Evolutionary conservation across 2,329 filamentous ascomycete species (phyloP), one percentile per base, ranked within the genome.

Genomic region (Amylocarpus encephaloides): DNA sequence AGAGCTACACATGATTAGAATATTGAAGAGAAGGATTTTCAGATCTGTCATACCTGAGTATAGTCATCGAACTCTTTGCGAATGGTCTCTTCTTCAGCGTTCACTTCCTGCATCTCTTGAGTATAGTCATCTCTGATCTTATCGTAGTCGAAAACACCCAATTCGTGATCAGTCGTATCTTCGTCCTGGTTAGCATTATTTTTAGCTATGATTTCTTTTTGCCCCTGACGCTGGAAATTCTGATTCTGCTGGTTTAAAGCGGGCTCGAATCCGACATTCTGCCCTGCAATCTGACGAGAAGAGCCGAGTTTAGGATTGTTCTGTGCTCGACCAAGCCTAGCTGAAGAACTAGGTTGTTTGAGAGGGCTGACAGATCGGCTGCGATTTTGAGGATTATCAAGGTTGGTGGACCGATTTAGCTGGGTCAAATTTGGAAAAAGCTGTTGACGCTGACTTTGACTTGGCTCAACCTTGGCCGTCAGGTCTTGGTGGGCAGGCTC

Each of bases 1-100:
- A 95, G 95, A 65, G 86, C 86, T 82, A 74, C 56, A 86, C 88
- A 54, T 91, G 83, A 16, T 79, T 73, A 47, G 18, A 1, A 36
- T 10, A 36, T 13, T 16, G 34, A 6, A 11, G n/a, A 4, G 5
- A 13, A 13, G 3, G 15, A 13, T 16, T 13, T 3, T 13, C 12
- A 41, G 13, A 41, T n/a, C 38, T 16, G 12, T 13, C 12, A 10
- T 41, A 41, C 38, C 11, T 41, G 38, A 18, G 38, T 41, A 12
- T 41, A 16, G 11, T 41, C 18, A 22, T 11, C 18, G 11, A 15
- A 41, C 18, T 95, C 89, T 2, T 81, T 70, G 2, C 73, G 71
- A 46, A 82, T 77, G 32, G 84, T 78, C 36, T 82, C 74, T 12
- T 73, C 68, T 60, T 95, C 78, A 15, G 80, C 81, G 46, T 77